Percentiles rank a stretch among this genome's conserved stretches.
Conservation (phyloP, 768 basidiomycete species). For the Hypholoma sublateritium region DNA sequence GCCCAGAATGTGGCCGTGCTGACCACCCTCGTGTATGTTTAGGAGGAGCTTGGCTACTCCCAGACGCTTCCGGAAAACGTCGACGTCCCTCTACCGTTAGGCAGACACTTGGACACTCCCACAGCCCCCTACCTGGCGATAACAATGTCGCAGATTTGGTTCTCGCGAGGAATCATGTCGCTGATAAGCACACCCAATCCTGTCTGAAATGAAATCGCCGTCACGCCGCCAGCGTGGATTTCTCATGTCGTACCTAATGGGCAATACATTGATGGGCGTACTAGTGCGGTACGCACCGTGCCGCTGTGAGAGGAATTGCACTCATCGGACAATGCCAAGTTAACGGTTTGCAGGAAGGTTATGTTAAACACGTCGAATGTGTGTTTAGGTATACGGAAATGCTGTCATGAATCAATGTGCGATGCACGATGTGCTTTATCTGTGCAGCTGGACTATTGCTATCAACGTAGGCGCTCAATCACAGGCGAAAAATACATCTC, state of each 20-base stretch:
- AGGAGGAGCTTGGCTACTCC: no score
- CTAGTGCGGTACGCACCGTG: background rate
- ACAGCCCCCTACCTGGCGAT: no score
- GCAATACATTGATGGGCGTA: background rate
- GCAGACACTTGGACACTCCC: no score
- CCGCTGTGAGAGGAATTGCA: background rate
- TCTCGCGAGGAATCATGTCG: no score
- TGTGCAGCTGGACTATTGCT: slow-evolving; percentile 3
- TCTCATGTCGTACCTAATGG: background rate
- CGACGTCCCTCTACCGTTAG: no score
- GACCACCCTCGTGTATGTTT: no score
- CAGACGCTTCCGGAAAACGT: no score
- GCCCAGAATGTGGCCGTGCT: no score
- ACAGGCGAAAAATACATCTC: background rate
- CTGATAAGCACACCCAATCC: no score
- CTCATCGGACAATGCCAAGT: background rate
- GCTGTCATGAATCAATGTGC: no score
- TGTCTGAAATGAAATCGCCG: background rate
- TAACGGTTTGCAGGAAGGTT: slow-evolving; percentile 27
- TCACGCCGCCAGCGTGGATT: background rate
- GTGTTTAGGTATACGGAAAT: no score
- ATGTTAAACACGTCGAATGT: slow-evolving; percentile 29
- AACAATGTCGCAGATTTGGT: no score
- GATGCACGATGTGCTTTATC: slow-evolving; percentile 24
- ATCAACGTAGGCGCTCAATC: background rate